Percentiles rank a stretch among this genome's conserved stretches.
These are phyloP conservation scores for Salix suchowensis DNA, from an alignment of 345 rosid genomes.

Conservation along the genomic window DNA sequence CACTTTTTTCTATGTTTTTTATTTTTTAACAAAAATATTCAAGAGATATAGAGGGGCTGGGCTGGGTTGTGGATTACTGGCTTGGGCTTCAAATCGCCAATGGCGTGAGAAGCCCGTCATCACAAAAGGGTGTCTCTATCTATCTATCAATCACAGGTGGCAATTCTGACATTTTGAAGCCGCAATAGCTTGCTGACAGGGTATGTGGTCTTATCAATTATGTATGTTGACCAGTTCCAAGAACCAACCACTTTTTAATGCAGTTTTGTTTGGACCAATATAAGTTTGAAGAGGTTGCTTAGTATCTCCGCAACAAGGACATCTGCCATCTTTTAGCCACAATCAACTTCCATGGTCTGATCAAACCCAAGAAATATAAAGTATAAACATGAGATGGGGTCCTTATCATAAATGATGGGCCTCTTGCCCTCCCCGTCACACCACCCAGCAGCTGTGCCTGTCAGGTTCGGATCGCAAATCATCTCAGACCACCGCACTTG, in stretches of 20 bases:
- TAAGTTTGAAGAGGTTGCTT: conserved; percentile 46
- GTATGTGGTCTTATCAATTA: conserved; percentile 19
- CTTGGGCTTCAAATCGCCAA: conserved; percentile 25
- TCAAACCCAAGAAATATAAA: conserved; percentile 11
- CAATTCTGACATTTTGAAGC: conserved; percentile 15
- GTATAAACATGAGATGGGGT: conserved; percentile 16
- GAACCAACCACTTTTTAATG: conserved; percentile 35
- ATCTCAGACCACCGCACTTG: neutral
- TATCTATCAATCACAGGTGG: neutral
- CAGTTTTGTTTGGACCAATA: conserved; percentile 35
- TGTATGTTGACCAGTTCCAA: conserved; percentile 43
- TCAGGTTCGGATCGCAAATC: conserved; percentile 2
- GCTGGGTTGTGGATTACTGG: conserved; percentile 27
- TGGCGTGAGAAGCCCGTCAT: conserved; percentile 39
- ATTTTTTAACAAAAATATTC: neutral
- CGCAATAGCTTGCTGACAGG: conserved; percentile 31
- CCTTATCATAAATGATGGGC: conserved; percentile 10
- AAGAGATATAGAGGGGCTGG: neutral
- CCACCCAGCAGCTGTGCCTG: conserved; percentile 14
- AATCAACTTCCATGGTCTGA: neutral
- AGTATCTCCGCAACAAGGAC: conserved; percentile 52
- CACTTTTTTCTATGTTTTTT: conserved; percentile 14
- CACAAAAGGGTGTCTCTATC: too few species aligned
- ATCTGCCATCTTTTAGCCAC: conserved; percentile 19
- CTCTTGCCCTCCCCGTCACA: conserved; percentile 1